Evolutionary conservation across 306 rosid genomes (phyloP), one percentile per base, ranked within the genome.

Genomic region (Vigna reflexopilosa): DNA sequence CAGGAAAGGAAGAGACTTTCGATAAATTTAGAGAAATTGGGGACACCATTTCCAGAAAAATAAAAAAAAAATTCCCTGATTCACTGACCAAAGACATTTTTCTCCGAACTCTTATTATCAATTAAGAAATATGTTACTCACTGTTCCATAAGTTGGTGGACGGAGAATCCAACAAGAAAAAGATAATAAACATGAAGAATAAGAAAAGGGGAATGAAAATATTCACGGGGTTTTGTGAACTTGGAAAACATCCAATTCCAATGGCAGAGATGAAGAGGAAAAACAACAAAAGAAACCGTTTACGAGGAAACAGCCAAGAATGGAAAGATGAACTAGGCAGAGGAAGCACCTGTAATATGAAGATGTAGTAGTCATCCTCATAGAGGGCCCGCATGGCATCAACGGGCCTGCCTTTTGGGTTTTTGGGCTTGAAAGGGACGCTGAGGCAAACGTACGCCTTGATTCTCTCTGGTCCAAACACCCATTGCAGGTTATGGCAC

Each of bases 1-100:
- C 69, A 49, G 6, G 77, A 42, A 77, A 30, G 62, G 66, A 7
- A 82, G 54, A 63, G 10, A 48, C 16, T 61, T 79, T 34, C 77
- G 87, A 85, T 76, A 72, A 79, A 81, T 52, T 79, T 26, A 66
- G 59, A 54, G 64, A 64, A 78, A 65, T 50, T 67, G 69, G 5
- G 49, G 55, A 58, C 70, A 6, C 54, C 61, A 71, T 51, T 19
- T 67, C 14, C 71, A 63, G 1, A 50, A 48, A 61, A 61, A 55
- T 32, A 72, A 84, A 74, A 80, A 80, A 51, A 74, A 63, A 24
- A 8, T 65, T n/a, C 67, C 58, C 78, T 67, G 49, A 30, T 52
- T 77, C 38, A 76, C 24, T 40, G 57, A 62, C 50, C 20, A 30
- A 77, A 78, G 59, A 69, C n/a, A 69, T 32, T 63, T 57, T 76